These are phyloP conservation scores for Pharus latifolius DNA, from an alignment of 176 grass and related monocot genomes.

Conservation along the genomic window DNA sequence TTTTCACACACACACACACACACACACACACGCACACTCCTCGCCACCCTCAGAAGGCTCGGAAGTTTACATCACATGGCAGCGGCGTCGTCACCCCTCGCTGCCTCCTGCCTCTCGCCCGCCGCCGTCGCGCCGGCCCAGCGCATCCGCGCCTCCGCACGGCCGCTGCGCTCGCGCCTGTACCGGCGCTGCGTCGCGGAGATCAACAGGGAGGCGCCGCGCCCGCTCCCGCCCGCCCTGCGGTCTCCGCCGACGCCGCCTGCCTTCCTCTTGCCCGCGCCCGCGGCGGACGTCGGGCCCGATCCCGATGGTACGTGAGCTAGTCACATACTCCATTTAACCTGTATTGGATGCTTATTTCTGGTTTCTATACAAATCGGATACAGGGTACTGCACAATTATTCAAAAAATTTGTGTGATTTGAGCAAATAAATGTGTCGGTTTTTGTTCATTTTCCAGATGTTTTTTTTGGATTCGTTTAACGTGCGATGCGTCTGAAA, in stretches of 20 bases:
- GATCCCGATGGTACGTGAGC: slow-evolving; percentile 4
- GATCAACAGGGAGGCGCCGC: slow-evolving; percentile 30
- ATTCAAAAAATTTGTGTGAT: background rate
- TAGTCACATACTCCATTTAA: background rate
- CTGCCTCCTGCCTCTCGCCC: slow-evolving; percentile 16
- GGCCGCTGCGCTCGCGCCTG: background rate
- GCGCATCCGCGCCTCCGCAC: background rate
- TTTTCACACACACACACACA: no score
- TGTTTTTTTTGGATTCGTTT: background rate
- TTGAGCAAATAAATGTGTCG: no score
- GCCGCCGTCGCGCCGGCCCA: background rate
- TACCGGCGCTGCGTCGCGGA: slow-evolving; percentile 30
- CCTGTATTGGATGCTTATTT: background rate
- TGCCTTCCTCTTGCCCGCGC: background rate
- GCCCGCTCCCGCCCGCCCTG: slow-evolving; percentile 1
- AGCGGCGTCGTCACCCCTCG: no score
- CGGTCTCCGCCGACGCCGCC: slow-evolving; percentile 6
- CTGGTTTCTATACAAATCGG: no score
- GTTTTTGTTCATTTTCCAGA: background rate
- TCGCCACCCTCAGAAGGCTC: no score
- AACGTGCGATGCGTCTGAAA: background rate
- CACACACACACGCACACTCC: no score
- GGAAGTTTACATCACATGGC: no score
- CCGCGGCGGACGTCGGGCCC: background rate
- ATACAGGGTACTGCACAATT: no score